phyloP scores from a whole-genome alignment of 257 asterid species.

The Lavandula angustifolia region DNA sequence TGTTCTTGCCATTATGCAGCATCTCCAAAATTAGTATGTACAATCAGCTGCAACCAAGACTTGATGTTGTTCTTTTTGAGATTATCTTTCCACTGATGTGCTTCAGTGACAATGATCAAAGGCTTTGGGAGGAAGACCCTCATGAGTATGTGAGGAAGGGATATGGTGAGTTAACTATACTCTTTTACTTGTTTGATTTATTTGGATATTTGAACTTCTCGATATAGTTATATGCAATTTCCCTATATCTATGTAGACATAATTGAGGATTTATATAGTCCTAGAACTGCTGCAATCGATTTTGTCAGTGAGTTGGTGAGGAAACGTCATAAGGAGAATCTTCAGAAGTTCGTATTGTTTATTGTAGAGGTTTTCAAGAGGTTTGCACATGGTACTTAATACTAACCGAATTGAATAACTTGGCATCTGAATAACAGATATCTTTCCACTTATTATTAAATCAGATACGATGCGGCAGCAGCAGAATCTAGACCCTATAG shows the following conservation, averaged over 20 bases:
- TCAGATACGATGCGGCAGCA: conserved; percentile 75
- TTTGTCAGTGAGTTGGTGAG: conserved; percentile 97
- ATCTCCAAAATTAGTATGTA: conserved; percentile 83
- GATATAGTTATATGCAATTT: conserved; percentile 17
- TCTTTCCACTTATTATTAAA: conserved; percentile 23
- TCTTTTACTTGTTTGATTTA: neutral
- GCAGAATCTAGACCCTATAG: conserved; percentile 76
- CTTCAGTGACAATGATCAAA: conserved; percentile 91
- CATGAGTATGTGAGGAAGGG: conserved; percentile 99
- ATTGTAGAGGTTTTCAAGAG: conserved; percentile 87
- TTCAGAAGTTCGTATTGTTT: conserved; percentile 81
- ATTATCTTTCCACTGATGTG: conserved; percentile 97
- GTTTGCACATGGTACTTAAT: conserved; percentile 38
- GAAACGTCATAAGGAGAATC: conserved; percentile 95
- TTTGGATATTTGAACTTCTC: conserved; percentile 17
- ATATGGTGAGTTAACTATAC: conserved; percentile 60
- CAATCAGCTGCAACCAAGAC: conserved; percentile 81
- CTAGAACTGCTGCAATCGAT: conserved; percentile 99
- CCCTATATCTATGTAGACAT: conserved; percentile 56
- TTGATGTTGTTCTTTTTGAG: conserved; percentile 85
- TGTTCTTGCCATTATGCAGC: conserved; percentile 50
- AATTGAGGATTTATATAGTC: conserved; percentile 95
- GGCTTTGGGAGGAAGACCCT: conserved; percentile 98
- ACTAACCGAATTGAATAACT: neutral
- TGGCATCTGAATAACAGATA: conserved; percentile 19